phyloP scores from a whole-genome alignment of 768 basidiomycete genomes.

The Leccinum arenicola region DNA sequence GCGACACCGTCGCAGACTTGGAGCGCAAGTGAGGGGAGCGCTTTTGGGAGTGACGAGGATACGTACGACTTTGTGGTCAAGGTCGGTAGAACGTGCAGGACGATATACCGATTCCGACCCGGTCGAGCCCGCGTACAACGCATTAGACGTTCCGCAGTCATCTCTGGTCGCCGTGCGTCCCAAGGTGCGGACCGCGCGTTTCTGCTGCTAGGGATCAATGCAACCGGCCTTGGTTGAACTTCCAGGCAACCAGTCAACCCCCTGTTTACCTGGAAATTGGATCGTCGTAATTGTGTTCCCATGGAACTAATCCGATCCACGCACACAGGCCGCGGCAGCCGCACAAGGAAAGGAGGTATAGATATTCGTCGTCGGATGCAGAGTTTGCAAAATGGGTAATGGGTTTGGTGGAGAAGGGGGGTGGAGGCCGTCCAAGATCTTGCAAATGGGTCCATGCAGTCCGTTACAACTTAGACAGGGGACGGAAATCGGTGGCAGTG shows the following conservation, averaged over 20 bases:
- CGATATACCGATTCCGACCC: neutral
- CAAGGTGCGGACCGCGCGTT: conserved; percentile 89
- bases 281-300: no score
- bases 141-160: conserved; percentile 77
- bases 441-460: no score
- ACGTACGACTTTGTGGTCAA: conserved; percentile 83
- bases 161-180: conserved; percentile 92
- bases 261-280: conserved; percentile 83
- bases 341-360: neutral
- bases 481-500: no score
- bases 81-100: conserved; percentile 39
- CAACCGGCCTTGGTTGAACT: conserved; percentile 86
- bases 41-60: conserved; percentile 87
- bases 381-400: neutral
- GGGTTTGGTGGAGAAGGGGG: no score
- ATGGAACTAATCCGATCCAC: no score
- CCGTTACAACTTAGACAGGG: no score
- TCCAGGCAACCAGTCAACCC: conserved; percentile 45
- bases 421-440: no score
- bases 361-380: neutral
- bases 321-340: neutral
- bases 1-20: conserved; percentile 67
- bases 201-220: conserved; percentile 86
- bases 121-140: conserved; percentile 38
- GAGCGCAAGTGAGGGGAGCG: conserved; percentile 74